phyloP scores from a whole-genome alignment of 257 asterid species.

The Jaltomata sinuosa region DNA sequence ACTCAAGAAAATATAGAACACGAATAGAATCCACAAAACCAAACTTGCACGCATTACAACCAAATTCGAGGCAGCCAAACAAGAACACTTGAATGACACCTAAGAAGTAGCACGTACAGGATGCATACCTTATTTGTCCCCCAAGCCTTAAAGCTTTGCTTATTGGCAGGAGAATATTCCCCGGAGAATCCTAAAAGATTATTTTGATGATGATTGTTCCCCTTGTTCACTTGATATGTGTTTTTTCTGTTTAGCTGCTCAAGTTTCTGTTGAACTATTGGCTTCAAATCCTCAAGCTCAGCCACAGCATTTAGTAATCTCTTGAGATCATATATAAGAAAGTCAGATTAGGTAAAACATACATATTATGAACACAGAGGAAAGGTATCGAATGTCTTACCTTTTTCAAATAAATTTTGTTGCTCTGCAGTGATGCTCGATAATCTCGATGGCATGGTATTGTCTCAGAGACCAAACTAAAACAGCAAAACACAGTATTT shows the following conservation, averaged over 20 bases:
- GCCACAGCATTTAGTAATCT: slow-evolving; percentile 46
- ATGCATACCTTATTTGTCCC: slow-evolving; percentile 40
- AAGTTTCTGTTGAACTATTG: slow-evolving; percentile 61
- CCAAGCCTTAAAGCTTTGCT: slow-evolving; percentile 30
- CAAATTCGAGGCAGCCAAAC: neutral
- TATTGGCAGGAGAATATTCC: slow-evolving; percentile 35
- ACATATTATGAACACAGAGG: neutral
- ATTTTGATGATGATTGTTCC: slow-evolving; percentile 25
- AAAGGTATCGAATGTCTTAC: slow-evolving; percentile 16
- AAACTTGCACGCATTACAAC: neutral
- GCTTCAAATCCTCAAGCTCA: slow-evolving; percentile 88
- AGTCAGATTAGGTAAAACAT: neutral
- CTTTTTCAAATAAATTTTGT: slow-evolving; percentile 49
- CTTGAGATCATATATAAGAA: slow-evolving; percentile 24
- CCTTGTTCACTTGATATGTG: slow-evolving; percentile 25
- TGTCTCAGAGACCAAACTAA: slow-evolving; percentile 91
- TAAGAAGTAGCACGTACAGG: neutral
- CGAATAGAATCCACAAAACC: neutral
- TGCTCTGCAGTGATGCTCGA: slow-evolving; percentile 42
- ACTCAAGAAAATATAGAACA: neutral
- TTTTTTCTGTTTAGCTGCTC: slow-evolving; percentile 46
- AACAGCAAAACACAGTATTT: slow-evolving; percentile 23
- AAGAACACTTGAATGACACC: neutral
- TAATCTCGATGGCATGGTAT: slow-evolving; percentile 90
- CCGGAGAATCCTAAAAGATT: slow-evolving; percentile 27